Conservation (phyloP, 371 early-diverging fungal genomes). For the Rhizopus stolonifer region DNA sequence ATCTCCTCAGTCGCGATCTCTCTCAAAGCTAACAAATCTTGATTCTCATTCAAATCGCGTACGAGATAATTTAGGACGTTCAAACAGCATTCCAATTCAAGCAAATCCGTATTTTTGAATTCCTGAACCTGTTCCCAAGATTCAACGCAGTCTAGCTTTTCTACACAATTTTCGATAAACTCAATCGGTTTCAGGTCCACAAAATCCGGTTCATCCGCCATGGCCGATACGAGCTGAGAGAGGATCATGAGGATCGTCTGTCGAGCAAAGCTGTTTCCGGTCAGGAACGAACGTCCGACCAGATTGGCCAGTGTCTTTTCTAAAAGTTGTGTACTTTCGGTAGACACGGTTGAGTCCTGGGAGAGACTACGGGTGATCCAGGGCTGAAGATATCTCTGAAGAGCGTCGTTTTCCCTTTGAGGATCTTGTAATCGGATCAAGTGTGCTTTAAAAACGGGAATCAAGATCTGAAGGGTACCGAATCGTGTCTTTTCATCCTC, state of each 20-base stretch:
- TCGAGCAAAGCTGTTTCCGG: conserved; percentile 18
- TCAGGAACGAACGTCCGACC: conserved; percentile 25
- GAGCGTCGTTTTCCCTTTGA: conserved; percentile 21
- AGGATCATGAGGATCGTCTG: conserved; percentile 20
- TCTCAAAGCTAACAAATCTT: conserved; percentile 8
- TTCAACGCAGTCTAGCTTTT: conserved; percentile 1
- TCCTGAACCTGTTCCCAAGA: conserved; percentile 17
- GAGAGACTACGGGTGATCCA: conserved; percentile 32
- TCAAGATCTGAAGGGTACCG: conserved; percentile 42
- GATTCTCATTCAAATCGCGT: conserved; percentile 22
- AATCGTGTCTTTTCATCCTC: conserved; percentile 41
- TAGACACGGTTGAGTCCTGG: conserved; percentile 39
- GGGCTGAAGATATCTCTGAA: conserved; percentile 26
- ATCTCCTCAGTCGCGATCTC: conserved; percentile 1
- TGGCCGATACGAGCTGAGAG: conserved; percentile 31
- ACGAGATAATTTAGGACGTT: conserved; percentile 33
- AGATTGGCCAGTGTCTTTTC: conserved; percentile 31
- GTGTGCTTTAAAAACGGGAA: conserved; percentile 42
- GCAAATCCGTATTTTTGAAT: not conserved
- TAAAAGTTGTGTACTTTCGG: conserved; percentile 37
- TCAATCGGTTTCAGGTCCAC: conserved; percentile 43
- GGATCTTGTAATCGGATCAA: conserved; percentile 18
- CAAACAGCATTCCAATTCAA: conserved; percentile 45
- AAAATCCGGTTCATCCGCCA: conserved; percentile 45
- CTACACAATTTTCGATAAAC: conserved; percentile 23